Evolutionary conservation across 2,329 filamentous ascomycete genomes (phyloP).

Genomic region (Coniochaeta sp.): DNA sequence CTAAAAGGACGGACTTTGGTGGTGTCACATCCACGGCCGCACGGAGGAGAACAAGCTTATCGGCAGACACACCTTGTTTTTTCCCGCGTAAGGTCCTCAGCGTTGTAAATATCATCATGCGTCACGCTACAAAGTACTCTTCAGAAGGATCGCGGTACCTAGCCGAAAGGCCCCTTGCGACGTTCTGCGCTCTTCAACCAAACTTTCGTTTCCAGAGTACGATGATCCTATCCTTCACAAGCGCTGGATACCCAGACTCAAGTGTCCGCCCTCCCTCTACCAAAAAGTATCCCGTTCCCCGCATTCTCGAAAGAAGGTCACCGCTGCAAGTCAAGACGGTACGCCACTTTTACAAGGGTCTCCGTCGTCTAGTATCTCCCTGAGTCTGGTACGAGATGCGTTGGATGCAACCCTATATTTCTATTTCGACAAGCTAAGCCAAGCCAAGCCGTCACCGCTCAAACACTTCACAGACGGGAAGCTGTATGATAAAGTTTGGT

Average conservation of each 20-base stretch:
- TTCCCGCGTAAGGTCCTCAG: no score
- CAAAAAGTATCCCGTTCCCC: not conserved
- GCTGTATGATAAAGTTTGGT: not conserved
- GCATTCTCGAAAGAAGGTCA: not conserved
- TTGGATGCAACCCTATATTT: not conserved
- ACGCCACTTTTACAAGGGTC: not conserved
- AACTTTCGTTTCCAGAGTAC: no score
- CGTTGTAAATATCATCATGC: no score
- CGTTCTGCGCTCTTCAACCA: no score
- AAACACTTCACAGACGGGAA: not conserved
- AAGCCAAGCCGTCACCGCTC: not conserved
- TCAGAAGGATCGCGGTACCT: no score
- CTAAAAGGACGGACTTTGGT: not conserved
- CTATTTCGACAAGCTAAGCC: not conserved
- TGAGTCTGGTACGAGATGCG: not conserved
- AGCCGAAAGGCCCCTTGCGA: no score
- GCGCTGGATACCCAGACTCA: not conserved
- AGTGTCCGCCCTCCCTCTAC: not conserved
- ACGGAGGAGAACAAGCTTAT: not conserved
- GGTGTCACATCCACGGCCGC: not conserved
- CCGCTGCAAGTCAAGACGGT: not conserved
- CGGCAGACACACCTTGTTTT: no score
- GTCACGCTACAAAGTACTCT: no score
- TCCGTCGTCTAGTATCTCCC: not conserved
- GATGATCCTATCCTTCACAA: not conserved